Base-by-base conservation (phyloP, 2,329 filamentous ascomycete species). In the Diaporthe sp. region DNA sequence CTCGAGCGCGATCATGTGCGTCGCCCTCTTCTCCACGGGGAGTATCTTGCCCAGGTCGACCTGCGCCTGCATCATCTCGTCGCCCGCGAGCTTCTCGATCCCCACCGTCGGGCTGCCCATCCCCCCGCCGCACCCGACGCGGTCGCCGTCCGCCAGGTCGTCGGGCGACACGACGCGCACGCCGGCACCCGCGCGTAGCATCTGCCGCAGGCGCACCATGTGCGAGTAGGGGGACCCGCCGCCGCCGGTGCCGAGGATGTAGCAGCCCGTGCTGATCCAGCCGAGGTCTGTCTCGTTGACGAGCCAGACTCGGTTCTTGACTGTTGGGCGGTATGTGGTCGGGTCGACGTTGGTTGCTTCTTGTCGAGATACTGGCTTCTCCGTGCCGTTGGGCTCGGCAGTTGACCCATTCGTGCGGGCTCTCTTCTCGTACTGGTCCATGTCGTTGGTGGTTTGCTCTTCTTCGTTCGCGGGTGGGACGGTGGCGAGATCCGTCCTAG, bases 1-100 rank as follows among this genome's bases (percentile, higher is more conserved):
- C 79, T 94, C 92, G 15, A 93, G 81, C 1, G 90, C 87, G 76
- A 93, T 90, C 76, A 93, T 88, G 51, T 90, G 89, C 28, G 91
- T 89, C 31, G 89, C 87, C 1, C 81, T 80, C 22, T 82, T 80
- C 51, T 85, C 83, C 13, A 31, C 20, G 3, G 49, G 28, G 65
- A 88, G 84, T 39, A 88, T 87, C 65, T 88, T 87, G 81, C 89
- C 90, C 15, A 93, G 83, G 79, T 90, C 89, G 1, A 79, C 78
- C 75, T 89, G 88, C 3, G 88, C 84, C 67, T 90, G 82, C 55
- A 87, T 83, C 79, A 90, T 86, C 80, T 92, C 90, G 78, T 91
- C 87, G 17, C 89, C 89, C 1, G 87, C 85, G 0, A 92, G 86
- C 78, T 91, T 90, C 82, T 93, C 91, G 74, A 91, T 89, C 1